These are phyloP conservation scores for Pseudocohnilembus persalinus DNA, from an alignment of 169 alveolate species.

Conservation along the genomic window DNA sequence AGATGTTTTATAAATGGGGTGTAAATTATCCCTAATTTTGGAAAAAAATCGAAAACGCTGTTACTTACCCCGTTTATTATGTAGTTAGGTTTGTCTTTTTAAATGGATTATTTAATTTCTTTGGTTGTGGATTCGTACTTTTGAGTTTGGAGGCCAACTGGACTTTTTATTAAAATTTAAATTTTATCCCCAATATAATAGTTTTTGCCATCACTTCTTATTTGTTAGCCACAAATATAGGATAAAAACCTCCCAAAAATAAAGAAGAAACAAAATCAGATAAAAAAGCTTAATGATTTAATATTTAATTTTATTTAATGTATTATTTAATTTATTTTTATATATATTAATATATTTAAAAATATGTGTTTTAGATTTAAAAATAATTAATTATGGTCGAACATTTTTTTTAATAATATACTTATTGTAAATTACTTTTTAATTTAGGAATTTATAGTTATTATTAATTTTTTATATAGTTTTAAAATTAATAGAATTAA, in stretches of 20 bases:
- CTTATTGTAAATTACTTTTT: no score
- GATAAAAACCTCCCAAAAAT: neutral
- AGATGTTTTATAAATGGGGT: conserved; percentile 1
- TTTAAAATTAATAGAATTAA: no score
- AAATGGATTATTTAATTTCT: neutral
- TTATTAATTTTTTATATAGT: no score
- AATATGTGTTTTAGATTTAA: no score
- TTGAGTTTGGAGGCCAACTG: neutral
- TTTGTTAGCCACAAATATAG: neutral
- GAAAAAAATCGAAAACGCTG: neutral
- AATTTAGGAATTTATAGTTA: no score
- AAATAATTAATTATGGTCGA: no score
- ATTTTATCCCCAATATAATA: neutral
- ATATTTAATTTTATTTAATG: no score
- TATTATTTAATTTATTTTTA: no score
- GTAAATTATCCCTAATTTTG: neutral
- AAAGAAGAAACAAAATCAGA: no score
- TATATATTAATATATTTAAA: no score
- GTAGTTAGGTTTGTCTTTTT: neutral
- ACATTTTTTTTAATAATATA: no score
- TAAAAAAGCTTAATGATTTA: no score
- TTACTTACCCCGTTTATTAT: neutral
- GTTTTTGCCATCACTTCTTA: neutral
- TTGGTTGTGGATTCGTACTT: conserved; percentile 19
- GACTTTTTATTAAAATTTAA: neutral